phyloP scores from a whole-genome alignment of 2,329 filamentous ascomycete species.

The Mycosphaerelloides madeirae region DNA sequence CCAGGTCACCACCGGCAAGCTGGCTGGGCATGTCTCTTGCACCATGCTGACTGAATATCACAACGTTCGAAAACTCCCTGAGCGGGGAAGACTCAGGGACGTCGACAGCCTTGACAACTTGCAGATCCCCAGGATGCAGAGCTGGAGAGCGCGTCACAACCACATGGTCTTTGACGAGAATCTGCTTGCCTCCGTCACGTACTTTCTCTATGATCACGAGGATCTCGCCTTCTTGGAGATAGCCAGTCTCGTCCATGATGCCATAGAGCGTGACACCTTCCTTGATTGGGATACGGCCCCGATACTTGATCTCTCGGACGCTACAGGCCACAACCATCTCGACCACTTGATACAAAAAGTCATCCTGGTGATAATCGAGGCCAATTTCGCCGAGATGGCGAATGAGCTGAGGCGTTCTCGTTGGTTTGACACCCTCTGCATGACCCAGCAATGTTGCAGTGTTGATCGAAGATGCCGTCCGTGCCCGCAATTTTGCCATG shows the following conservation, averaged over 20 bases:
- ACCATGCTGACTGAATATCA: conserved; percentile 72
- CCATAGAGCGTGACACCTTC: conserved; percentile 74
- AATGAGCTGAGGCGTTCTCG: conserved; percentile 60
- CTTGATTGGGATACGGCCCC: conserved; percentile 66
- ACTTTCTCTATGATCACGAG: conserved; percentile 56
- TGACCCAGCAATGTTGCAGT: conserved; percentile 62
- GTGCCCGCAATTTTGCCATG: conserved; percentile 54
- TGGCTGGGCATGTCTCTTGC: conserved; percentile 69
- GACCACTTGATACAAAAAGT: conserved; percentile 65
- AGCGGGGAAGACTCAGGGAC: conserved; percentile 60
- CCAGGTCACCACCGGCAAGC: conserved; percentile 75
- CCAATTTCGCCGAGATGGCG: conserved; percentile 53
- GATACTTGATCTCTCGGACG: conserved; percentile 71
- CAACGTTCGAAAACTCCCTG: conserved; percentile 61
- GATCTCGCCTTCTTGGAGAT: conserved; percentile 62
- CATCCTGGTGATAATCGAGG: conserved; percentile 62
- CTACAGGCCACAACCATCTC: conserved; percentile 67
- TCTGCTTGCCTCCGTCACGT: conserved; percentile 20
- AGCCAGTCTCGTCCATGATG: conserved; percentile 75
- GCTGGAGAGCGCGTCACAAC: conserved; percentile 75
- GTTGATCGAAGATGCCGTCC: conserved; percentile 56
- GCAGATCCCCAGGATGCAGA: conserved; percentile 76
- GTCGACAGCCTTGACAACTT: conserved; percentile 56
- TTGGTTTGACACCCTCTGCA: conserved; percentile 56
- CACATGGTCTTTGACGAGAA: conserved; percentile 42